These are phyloP conservation scores for Dryas drummondii DNA, from an alignment of 306 rosid species.

Conservation along the genomic window DNA sequence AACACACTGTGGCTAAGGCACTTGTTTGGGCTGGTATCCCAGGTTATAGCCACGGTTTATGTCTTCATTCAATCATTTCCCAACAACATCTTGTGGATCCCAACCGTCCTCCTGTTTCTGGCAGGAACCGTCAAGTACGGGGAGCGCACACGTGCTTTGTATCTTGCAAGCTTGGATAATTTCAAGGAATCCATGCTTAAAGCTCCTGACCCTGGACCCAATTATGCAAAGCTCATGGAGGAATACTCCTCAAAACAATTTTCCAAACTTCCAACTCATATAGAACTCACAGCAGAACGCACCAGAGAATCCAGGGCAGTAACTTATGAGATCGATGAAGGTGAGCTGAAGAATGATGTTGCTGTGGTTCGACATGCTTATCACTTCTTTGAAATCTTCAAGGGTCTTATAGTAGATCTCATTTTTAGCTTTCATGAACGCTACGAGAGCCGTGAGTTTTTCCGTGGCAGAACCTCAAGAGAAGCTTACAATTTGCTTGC, in stretches of 20 bases:
- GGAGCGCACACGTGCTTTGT: conserved; percentile 44
- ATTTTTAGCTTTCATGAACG: conserved; percentile 37
- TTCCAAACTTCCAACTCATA: conserved; percentile 32
- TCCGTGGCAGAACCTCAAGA: background rate
- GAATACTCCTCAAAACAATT: conserved; percentile 18
- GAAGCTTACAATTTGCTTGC: conserved; percentile 36
- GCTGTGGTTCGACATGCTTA: conserved; percentile 24
- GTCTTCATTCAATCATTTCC: conserved; percentile 48
- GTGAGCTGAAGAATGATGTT: background rate
- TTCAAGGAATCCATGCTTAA: conserved; percentile 32
- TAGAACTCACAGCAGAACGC: conserved; percentile 25
- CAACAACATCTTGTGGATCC: conserved; percentile 28
- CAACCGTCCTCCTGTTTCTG: conserved; percentile 27
- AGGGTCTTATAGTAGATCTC: conserved; percentile 46
- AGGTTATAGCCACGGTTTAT: conserved; percentile 28
- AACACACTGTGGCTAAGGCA: conserved; percentile 54
- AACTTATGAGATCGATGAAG: background rate
- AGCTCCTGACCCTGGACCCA: conserved; percentile 39
- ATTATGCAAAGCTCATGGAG: conserved; percentile 47
- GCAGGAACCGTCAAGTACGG: conserved; percentile 48
- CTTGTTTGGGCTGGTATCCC: conserved; percentile 37
- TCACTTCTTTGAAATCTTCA: conserved; percentile 31
- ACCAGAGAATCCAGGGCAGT: conserved; percentile 3
- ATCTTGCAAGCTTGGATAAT: conserved; percentile 32
- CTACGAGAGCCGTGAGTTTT: conserved; percentile 29